Evolutionary conservation across 306 rosid genomes (phyloP).

Genomic region (Parietaria judaica): DNA sequence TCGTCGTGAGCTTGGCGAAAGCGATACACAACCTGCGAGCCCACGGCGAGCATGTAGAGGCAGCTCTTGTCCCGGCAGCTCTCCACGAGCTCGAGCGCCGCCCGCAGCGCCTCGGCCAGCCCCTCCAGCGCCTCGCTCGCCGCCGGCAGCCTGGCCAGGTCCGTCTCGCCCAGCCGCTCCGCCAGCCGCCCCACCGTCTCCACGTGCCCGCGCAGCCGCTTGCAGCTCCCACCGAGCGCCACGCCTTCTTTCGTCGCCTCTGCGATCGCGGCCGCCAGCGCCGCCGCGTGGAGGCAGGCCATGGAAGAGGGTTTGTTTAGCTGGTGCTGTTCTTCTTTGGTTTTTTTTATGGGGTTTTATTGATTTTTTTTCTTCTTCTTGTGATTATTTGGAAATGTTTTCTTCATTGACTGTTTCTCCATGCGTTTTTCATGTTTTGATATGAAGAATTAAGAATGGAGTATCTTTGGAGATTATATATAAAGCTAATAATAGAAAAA

Average conservation of each 20-base stretch:
- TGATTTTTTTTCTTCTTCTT: too few species aligned
- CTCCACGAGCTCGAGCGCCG: slow-evolving; percentile 23
- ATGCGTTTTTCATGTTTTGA: too few species aligned
- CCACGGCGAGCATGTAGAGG: slow-evolving; percentile 37
- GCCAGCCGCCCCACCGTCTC: slow-evolving; percentile 21
- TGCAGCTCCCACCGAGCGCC: slow-evolving; percentile 30
- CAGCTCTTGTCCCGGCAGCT: slow-evolving; percentile 33
- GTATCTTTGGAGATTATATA: too few species aligned
- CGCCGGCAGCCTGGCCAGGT: slow-evolving; percentile 21
- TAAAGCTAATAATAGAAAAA: too few species aligned
- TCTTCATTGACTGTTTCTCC: too few species aligned
- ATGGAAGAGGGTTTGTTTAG: not conserved
- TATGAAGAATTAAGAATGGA: too few species aligned
- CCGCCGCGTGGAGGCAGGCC: not conserved
- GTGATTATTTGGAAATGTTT: too few species aligned
- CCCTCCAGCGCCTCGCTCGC: slow-evolving; percentile 30
- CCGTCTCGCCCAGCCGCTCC: slow-evolving; percentile 24
- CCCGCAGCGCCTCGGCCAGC: slow-evolving; percentile 20
- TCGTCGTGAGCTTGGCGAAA: slow-evolving; percentile 33
- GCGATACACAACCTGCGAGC: slow-evolving; percentile 31
- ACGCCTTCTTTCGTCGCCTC: slow-evolving; percentile 20
- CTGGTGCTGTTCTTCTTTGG: not conserved
- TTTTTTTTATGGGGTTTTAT: not conserved
- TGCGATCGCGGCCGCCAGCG: slow-evolving; percentile 15
- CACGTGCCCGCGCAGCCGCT: slow-evolving; percentile 27